Evolutionary conservation across 441 rosid species (phyloP).

Genomic region (Erysimum pusillum): DNA sequence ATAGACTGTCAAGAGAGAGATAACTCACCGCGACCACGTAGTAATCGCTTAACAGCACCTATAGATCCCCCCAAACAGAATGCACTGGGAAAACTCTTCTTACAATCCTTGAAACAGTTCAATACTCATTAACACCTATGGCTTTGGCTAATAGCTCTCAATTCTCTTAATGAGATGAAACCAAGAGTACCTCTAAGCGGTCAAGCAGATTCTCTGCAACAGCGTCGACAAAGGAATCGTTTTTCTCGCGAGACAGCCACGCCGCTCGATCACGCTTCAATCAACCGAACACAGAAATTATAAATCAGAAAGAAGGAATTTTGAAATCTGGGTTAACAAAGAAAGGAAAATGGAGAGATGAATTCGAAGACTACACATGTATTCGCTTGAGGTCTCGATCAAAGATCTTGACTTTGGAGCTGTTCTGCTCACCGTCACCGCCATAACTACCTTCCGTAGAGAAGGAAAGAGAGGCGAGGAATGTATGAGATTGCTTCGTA

Average conservation of each 20-base stretch:
- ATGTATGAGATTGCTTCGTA: conserved; percentile 26
- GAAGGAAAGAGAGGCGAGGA: conserved; percentile 45
- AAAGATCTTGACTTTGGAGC: conserved; percentile 76
- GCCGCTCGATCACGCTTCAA: conserved; percentile 97
- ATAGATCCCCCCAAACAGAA: conserved; percentile 91
- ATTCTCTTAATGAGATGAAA: conserved; percentile 2
- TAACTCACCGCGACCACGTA: conserved; percentile 80
- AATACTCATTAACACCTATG: conserved; percentile 4
- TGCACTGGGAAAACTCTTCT: conserved; percentile 81
- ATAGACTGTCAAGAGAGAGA: not conserved
- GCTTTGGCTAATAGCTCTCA: not conserved
- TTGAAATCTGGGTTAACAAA: not conserved
- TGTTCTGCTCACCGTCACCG: conserved; percentile 55
- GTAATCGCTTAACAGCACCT: conserved; percentile 64
- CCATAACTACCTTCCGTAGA: conserved; percentile 56
- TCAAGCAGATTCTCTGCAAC: conserved; percentile 94
- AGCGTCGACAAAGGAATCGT: conserved; percentile 78
- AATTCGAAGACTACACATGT: conserved; percentile 61
- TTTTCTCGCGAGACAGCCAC: conserved; percentile 71
- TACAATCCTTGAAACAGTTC: conserved; percentile 73
- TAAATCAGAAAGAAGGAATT: conserved; percentile 1
- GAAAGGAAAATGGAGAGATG: not conserved
- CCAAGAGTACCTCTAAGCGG: conserved; percentile 77
- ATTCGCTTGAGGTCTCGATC: conserved; percentile 88
- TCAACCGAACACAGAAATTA: conserved; percentile 5